These are phyloP conservation scores for Termitomyces heimii DNA, from an alignment of 768 basidiomycete genomes.

Conservation along the genomic window DNA sequence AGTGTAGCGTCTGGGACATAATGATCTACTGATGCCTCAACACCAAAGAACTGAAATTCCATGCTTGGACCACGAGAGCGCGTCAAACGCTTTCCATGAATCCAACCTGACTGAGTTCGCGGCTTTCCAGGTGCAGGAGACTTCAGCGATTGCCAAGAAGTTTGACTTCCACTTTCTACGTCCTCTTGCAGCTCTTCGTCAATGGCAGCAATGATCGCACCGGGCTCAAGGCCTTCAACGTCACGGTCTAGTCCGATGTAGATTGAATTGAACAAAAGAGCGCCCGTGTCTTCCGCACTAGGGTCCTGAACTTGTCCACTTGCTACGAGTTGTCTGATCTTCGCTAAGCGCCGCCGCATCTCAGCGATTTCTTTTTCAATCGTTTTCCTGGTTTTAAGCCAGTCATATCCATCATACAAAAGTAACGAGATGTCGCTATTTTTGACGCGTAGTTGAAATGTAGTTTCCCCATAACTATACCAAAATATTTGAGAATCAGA, in stretches of 20 bases:
- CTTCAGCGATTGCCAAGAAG: slow-evolving; percentile 88
- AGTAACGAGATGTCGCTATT: slow-evolving; percentile 62
- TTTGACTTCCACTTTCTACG: slow-evolving; percentile 66
- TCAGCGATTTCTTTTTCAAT: slow-evolving; percentile 88
- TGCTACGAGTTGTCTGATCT: slow-evolving; percentile 89
- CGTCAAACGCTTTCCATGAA: slow-evolving; percentile 56
- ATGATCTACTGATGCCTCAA: slow-evolving; percentile 63
- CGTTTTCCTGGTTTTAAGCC: slow-evolving; percentile 75
- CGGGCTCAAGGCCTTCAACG: slow-evolving; percentile 66
- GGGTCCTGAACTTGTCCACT: slow-evolving; percentile 84
- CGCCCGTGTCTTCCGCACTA: slow-evolving; percentile 62
- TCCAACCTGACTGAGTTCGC: slow-evolving; percentile 29
- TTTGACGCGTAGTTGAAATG: slow-evolving; percentile 47
- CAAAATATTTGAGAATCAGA: not conserved
- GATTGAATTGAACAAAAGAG: slow-evolving; percentile 88
- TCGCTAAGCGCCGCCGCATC: slow-evolving; percentile 79
- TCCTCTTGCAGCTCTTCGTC: slow-evolving; percentile 85
- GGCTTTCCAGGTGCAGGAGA: slow-evolving; percentile 40
- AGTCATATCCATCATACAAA: slow-evolving; percentile 94
- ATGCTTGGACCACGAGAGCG: slow-evolving; percentile 78
- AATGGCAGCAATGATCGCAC: slow-evolving; percentile 81
- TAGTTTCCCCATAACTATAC: slow-evolving; percentile 39
- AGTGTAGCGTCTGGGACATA: slow-evolving; percentile 49
- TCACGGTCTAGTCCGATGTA: slow-evolving; percentile 88
- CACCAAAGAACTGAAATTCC: slow-evolving; percentile 68